These are phyloP conservation scores for Cercophora newfieldiana DNA, from an alignment of 495 filamentous ascomycete genomes.

Conservation along the genomic window DNA sequence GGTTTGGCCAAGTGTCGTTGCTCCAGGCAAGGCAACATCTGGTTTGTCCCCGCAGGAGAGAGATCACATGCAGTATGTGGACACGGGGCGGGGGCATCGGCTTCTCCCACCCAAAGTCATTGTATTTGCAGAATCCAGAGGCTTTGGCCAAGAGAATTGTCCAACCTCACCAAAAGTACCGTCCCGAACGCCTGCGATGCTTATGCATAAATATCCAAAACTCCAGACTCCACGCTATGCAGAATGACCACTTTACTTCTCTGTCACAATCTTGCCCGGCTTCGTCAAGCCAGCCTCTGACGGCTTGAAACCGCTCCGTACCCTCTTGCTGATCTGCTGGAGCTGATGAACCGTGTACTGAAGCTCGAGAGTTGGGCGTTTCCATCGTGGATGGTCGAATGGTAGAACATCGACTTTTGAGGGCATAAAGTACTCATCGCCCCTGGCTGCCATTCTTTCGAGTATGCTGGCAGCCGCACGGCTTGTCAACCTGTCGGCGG, in stretches of 20 bases:
- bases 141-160: too few species aligned
- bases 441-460: background rate
- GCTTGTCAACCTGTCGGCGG: slow-evolving; percentile 6
- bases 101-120: too few species aligned
- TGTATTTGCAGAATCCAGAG: too few species aligned
- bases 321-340: background rate
- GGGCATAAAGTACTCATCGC: background rate
- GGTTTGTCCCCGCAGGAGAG: too few species aligned
- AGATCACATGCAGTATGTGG: too few species aligned
- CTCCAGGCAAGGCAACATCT: too few species aligned
- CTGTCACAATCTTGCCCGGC: background rate
- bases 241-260: background rate
- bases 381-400: slow-evolving; percentile 1
- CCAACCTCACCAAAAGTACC: too few species aligned
- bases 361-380: background rate
- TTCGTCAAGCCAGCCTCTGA: background rate
- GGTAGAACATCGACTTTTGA: background rate
- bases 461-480: background rate
- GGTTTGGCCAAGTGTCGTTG: too few species aligned
- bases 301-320: background rate
- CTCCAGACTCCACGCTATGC: background rate
- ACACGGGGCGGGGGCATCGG: too few species aligned
- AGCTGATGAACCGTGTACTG: background rate
- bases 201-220: background rate
- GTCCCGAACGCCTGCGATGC: background rate